Evolutionary conservation across 176 grass and related monocot species (phyloP), one percentile per base, ranked within the genome.

Genomic region (Lolium rigidum): DNA sequence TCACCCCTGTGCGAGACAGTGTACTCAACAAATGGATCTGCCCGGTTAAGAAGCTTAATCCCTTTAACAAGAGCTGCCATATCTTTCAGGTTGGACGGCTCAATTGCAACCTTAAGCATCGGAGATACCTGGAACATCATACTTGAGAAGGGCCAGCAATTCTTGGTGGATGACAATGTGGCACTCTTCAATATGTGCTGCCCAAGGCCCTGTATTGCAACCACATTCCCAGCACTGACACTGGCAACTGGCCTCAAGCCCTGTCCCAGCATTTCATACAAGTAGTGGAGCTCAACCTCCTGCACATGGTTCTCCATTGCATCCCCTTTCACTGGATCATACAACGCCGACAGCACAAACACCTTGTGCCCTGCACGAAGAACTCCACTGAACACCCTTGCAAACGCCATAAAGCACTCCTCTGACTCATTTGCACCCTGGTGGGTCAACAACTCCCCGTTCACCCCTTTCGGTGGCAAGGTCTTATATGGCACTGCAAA

Each of bases 111-210:
- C 83, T 91, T 95, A 85, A 98, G 95, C 35, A 91, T 98, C 8
- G 95, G 95, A 78, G 95, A 74, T 41, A 95, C 93, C 83, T 98
- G 93, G 86, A 98, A 98, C 90, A 92, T 91, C 95, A 98, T 94
- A 85, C 95, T 95, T 10, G 73, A 76, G 49, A 76, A 76, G 49
- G 73, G 73, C 73, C 73, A 76, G 25, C 73, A 76, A 76, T 76
- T 76, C 73, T 35, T 76, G 73, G 73, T 76, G 73, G 73, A 76
- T 5, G 93, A 95, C 71, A 98, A 90, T 65, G 95, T 98, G 14
- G 95, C 95, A 20, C 89, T 98, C 92, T 98, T 98, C 77, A 98
- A 88, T 83, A 95, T 90, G 78, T 89, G 83, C 55, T 95, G 91
- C 65, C 89, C 91, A 63, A 98, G 84, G 76, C 95, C 95, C 85